These are phyloP conservation scores for Dioscorea alata DNA, from an alignment of 106 monocot species.

Conservation along the genomic window DNA sequence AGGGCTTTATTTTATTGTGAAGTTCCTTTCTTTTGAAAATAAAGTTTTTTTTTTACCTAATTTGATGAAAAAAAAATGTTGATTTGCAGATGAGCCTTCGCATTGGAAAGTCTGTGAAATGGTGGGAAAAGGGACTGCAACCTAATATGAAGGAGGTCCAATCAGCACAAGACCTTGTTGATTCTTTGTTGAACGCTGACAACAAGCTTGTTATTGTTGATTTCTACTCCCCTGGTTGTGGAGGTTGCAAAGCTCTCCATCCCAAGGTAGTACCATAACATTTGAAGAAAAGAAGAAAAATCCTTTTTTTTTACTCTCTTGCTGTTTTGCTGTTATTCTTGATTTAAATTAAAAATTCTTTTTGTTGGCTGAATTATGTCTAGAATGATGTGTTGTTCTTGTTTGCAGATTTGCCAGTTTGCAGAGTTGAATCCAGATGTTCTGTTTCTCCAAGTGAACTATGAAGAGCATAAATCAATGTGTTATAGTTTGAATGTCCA, in stretches of 20 bases:
- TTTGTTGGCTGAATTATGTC: too few relatives aligned
- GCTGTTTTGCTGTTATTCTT: too few relatives aligned
- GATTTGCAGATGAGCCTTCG: constrained; percentile 44
- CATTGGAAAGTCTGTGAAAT: constrained; percentile 53
- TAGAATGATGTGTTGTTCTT: not conserved
- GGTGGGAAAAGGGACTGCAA: constrained; percentile 87
- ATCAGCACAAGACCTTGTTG: constrained; percentile 74
- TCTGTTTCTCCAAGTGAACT: constrained; percentile 77
- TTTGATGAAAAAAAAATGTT: constrained; percentile 7
- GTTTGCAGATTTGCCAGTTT: constrained; percentile 76
- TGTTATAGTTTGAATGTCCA: constrained; percentile 84
- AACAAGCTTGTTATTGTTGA: constrained; percentile 74
- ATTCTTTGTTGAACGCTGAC: constrained; percentile 57
- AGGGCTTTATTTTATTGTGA: not conserved
- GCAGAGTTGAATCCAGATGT: constrained; percentile 80
- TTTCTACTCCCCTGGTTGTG: constrained; percentile 95
- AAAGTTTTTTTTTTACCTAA: not conserved
- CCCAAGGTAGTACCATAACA: constrained; percentile 48
- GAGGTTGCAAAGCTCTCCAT: constrained; percentile 80
- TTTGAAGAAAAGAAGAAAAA: too few relatives aligned
- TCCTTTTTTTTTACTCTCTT: too few relatives aligned
- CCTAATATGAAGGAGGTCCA: constrained; percentile 88
- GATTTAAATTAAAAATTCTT: too few relatives aligned
- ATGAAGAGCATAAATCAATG: constrained; percentile 93
- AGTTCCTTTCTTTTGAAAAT: too few relatives aligned